phyloP scores from a whole-genome alignment of 2,329 filamentous ascomycete genomes.

The Fusarium pseudograminearum region DNA sequence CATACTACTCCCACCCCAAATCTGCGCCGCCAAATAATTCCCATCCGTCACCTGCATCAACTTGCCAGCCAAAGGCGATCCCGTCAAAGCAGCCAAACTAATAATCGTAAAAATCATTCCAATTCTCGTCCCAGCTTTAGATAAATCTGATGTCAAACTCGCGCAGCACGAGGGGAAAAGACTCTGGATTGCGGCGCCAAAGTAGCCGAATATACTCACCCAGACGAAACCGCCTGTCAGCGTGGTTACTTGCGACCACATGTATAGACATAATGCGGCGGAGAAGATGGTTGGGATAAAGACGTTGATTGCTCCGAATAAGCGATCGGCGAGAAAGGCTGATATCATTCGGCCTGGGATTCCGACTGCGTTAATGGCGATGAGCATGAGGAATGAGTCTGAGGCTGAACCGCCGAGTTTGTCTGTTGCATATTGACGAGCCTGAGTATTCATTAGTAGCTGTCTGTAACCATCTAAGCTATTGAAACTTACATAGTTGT shows the following conservation, averaged over 20 bases:
- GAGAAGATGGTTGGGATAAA: conserved; percentile 64
- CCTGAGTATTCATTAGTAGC: conserved; percentile 41
- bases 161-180: conserved; percentile 69
- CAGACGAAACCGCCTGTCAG: conserved; percentile 64
- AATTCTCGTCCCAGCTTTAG: conserved; percentile 67
- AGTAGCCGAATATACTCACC: conserved; percentile 72
- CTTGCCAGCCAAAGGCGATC: conserved; percentile 66
- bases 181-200: conserved; percentile 72
- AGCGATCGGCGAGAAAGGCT: conserved; percentile 66
- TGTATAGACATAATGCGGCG: conserved; percentile 59
- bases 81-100: conserved; percentile 65
- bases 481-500: conserved; percentile 56
- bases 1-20: conserved; percentile 61
- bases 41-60: conserved; percentile 60
- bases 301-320: conserved; percentile 66
- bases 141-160: conserved; percentile 63
- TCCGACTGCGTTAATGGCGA: conserved; percentile 70
- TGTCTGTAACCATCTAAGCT: background rate
- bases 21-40: conserved; percentile 62
- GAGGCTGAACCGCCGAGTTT: conserved; percentile 60
- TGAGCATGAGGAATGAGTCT: conserved; percentile 67
- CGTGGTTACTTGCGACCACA: conserved; percentile 65
- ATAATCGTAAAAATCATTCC: conserved; percentile 71
- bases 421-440: conserved; percentile 56
- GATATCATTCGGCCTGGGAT: conserved; percentile 67